Evolutionary conservation across 176 grass and related monocot species (phyloP), one percentile per base, ranked within the genome.

Genomic region (Leersia perrieri): DNA sequence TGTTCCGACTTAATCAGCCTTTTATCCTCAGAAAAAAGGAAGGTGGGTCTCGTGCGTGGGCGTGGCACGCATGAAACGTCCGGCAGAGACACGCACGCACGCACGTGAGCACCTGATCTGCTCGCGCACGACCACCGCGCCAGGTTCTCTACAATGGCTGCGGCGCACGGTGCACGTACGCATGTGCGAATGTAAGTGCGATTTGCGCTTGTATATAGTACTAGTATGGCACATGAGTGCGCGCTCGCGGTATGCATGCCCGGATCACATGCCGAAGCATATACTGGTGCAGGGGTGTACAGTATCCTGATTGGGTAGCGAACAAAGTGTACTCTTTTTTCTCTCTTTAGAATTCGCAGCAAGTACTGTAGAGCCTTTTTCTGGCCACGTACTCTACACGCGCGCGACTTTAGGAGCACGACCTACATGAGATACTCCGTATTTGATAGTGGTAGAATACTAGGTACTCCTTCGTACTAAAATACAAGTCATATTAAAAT

Each of bases 191-290:
- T 53, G 20, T 9, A 8, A n/a, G 49, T 53, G 49, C 7, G 49
- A 53, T 53, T n/a, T 53, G 49, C 49, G 49, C 5, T n/a, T n/a
- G n/a, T n/a, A n/a, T n/a, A n/a, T n/a, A n/a, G n/a, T n/a, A n/a
- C n/a, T n/a, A n/a, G n/a, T n/a, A n/a, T n/a, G n/a, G n/a, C n/a
- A n/a, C n/a, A n/a, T n/a, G n/a, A n/a, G n/a, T n/a, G n/a, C n/a
- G n/a, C n/a, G n/a, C n/a, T n/a, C n/a, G 9, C 45, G 1, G 42
- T 42, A 68, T 27, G 79, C 72, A 57, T 36, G 80, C 86, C 34
- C 74, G 60, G 35, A 14, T 86, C 84, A 80, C 84, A 35, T 68
- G 84, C 35, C 70, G 20, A 25, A 73, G 30, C 29, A 15, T 58
- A 16, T 25, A 26, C 26, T 41, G 34, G 29, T 33, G 11, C 34